phyloP scores from a whole-genome alignment of 2,329 filamentous ascomycete genomes.

The Botrytis sinoallii region DNA sequence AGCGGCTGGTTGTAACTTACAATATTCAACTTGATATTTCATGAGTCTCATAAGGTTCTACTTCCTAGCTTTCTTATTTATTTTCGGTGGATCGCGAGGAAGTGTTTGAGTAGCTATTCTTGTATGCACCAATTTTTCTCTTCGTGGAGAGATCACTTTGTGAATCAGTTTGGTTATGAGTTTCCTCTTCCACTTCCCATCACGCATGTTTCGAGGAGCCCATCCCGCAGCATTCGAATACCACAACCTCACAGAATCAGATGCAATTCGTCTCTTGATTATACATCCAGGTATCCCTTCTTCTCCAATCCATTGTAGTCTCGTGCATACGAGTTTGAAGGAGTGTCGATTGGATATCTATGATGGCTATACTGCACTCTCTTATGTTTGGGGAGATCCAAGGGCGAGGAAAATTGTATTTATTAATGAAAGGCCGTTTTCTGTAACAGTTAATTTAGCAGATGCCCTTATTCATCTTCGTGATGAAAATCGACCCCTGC shows the following conservation, averaged over 20 bases:
- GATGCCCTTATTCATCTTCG: not conserved
- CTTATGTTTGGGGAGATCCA: not conserved
- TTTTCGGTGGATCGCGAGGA: not conserved
- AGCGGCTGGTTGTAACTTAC: not conserved
- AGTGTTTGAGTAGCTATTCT: not conserved
- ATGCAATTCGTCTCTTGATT: not conserved
- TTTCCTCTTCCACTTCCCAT: not conserved
- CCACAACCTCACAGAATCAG: not conserved
- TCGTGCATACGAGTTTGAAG: not conserved
- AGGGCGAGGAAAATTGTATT: not conserved
- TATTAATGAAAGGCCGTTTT: not conserved
- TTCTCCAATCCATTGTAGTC: not conserved
- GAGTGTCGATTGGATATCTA: not conserved
- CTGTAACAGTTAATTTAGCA: not conserved
- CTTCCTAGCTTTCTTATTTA: not conserved
- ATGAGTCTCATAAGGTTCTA: not conserved
- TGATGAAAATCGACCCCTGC: not conserved
- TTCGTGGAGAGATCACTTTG: not conserved
- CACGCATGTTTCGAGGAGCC: not conserved
- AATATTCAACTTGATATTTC: not conserved
- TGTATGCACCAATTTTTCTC: not conserved
- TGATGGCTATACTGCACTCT: not conserved
- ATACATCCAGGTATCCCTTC: not conserved
- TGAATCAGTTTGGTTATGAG: not conserved
- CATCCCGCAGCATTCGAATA: not conserved